Conservation (phyloP, 345 rosid genomes). For the Durio zibethinus region DNA sequence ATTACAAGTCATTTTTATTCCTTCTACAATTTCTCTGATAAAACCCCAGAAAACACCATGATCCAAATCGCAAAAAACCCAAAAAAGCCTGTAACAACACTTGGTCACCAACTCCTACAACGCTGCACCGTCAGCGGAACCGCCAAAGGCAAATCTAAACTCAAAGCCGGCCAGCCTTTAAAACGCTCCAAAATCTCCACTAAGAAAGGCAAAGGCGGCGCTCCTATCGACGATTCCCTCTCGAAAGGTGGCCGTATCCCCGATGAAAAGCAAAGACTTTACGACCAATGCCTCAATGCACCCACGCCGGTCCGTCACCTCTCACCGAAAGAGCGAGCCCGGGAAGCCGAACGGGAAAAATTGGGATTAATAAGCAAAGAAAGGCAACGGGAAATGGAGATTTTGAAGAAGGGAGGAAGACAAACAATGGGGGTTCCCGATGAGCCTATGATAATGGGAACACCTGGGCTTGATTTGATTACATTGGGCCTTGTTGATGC, state of each 20-base stretch:
- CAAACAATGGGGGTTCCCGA: conserved; percentile 43
- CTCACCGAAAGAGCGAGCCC: conserved; percentile 45
- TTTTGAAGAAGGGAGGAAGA: conserved; percentile 49
- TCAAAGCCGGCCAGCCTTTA: conserved; percentile 1
- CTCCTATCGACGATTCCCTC: conserved; percentile 17
- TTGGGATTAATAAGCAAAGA: conserved; percentile 67
- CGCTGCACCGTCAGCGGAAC: conserved; percentile 12
- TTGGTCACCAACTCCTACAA: neutral
- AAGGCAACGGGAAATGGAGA: conserved; percentile 58
- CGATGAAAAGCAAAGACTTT: conserved; percentile 42
- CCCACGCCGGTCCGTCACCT: conserved; percentile 71
- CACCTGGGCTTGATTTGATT: conserved; percentile 66
- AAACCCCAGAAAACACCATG: neutral
- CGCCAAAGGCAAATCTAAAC: conserved; percentile 8
- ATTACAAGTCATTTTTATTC: too few species aligned
- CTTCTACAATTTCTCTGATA: too few species aligned
- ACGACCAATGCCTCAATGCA: conserved; percentile 63
- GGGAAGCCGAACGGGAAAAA: conserved; percentile 71
- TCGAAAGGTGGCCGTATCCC: conserved; percentile 27
- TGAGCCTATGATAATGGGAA: conserved; percentile 60
- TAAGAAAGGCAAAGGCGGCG: conserved; percentile 8
- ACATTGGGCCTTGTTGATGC: conserved; percentile 66
- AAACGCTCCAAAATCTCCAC: neutral
- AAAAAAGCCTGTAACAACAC: neutral
- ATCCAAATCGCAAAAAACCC: neutral